These are phyloP conservation scores for Neurospora sp. DNA, from an alignment of 495 filamentous ascomycete species.

Conservation along the genomic window DNA sequence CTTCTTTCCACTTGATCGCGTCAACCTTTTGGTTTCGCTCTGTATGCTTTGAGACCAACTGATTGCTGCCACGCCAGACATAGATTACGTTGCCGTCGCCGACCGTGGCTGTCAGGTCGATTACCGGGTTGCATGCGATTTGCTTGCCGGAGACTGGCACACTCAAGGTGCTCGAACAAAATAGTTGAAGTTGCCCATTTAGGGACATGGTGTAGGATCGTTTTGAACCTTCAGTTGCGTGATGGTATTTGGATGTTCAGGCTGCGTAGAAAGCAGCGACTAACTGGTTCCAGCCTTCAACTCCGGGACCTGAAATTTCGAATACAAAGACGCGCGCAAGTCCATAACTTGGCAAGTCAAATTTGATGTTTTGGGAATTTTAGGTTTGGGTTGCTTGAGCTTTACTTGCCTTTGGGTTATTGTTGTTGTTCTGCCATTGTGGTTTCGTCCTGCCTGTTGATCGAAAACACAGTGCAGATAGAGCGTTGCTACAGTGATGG, in stretches of 20 bases:
- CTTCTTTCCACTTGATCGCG: slow-evolving; percentile 63
- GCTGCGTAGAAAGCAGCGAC: not conserved
- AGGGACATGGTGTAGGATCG: slow-evolving; percentile 14
- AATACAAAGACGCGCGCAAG: not conserved
- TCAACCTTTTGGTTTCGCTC: slow-evolving; percentile 42
- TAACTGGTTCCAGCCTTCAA: not conserved
- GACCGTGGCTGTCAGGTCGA: slow-evolving; percentile 70
- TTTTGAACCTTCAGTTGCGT: not conserved
- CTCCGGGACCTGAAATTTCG: not conserved
- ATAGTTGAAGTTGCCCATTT: slow-evolving; percentile 24
- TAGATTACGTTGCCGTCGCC: slow-evolving; percentile 61
- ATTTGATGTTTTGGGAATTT: not conserved
- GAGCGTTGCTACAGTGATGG: not conserved
- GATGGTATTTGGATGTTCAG: not conserved
- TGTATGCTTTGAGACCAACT: slow-evolving; percentile 32
- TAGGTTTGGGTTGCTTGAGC: not conserved
- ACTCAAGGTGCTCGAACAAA: slow-evolving; percentile 35
- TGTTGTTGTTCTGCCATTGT: not conserved
- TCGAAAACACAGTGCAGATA: not conserved
- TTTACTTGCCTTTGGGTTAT: not conserved
- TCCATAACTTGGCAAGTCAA: not conserved
- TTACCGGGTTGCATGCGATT: slow-evolving; percentile 66
- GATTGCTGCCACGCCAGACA: slow-evolving; percentile 42
- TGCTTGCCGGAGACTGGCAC: slow-evolving; percentile 28
- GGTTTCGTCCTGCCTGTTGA: not conserved